Percentiles rank a stretch among this genome's conserved stretches.
These are phyloP conservation scores for Aspergillus brunneoviolaceus DNA, from an alignment of 2,329 filamentous ascomycete genomes.

Conservation along the genomic window DNA sequence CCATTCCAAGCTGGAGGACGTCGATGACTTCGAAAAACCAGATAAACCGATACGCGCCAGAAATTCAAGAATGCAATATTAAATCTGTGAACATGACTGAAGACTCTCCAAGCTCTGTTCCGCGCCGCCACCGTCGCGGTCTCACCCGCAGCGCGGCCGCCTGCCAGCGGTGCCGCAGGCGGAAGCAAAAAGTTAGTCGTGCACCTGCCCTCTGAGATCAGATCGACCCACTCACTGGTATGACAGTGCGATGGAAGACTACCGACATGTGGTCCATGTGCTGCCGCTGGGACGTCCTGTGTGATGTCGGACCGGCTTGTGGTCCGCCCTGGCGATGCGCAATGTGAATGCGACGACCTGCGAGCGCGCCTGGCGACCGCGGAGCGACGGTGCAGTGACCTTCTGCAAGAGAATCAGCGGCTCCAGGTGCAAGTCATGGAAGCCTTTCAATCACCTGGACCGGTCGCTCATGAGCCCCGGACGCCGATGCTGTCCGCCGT, in stretches of 20 bases:
- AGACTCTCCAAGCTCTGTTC: no score
- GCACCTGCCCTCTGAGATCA: not conserved
- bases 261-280: no score
- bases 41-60: no score
- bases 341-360: conserved; percentile 6
- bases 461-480: not conserved
- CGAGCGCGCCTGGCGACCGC: not conserved
- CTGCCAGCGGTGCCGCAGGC: conserved; percentile 23
- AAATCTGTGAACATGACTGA: no score
- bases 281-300: not conserved
- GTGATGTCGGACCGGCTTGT: conserved; percentile 6
- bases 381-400: not conserved
- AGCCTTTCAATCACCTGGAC: not conserved
- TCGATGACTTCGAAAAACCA: no score
- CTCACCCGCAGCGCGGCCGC: conserved; percentile 27
- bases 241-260: no score
- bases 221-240: no score
- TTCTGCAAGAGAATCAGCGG: conserved; percentile 1
- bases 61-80: no score
- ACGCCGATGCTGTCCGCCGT: not conserved
- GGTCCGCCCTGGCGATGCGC: not conserved
- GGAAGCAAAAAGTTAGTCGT: conserved; percentile 8
- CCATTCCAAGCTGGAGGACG: no score
- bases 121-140: conserved; percentile 11
- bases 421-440: not conserved